Base-by-base conservation (phyloP, 192 early-diverging fungal species). In the Spinellus fusiger region DNA sequence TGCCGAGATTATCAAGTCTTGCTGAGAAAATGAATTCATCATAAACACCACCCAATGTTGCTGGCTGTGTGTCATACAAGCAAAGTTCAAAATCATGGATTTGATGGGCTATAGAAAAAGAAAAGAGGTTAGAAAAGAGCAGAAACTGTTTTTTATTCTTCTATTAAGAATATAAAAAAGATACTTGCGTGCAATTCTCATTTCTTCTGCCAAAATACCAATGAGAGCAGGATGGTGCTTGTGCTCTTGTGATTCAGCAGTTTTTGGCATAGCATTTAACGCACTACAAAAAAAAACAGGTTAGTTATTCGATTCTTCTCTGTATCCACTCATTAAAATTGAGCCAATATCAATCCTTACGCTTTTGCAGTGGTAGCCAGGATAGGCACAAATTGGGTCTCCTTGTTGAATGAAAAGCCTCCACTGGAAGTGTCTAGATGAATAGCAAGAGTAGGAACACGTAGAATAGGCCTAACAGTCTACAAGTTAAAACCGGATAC, bases 31-130 rank as follows among this genome's bases (percentile, higher is more conserved):
- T 88, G 57, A 91, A 98, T 75, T 99, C 95, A 60, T 94, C 80
- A 76, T 84, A 79, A 25, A 85, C 78, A 18, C 97, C 97, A 59
- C 97, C 97, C 32, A 98, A 86, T 25, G 83, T 73, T 13, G 95
- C 84, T 53, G 86, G 59, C 47, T 98, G 92, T n/a, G 88, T 94
- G 71, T 99, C 97, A 69, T 89, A 99, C 27, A 99, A 81, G 71
- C 94, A 94, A 10, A 99, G 80, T 65, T 99, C 97, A 84, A 99
- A 95, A 72, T 99, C 97, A 18, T 84, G 67, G 59, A 99, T 93
- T 61, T 93, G 78, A 3, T 77, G 73, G 5, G 80, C 89, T 82
- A 31, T 31, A 34, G 12, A 20, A 58, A 27, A 1, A 25, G 29
- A 49, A 16, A 60, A 16, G 13, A 50, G 12, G 27, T 15, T 23